Evolutionary conservation across 2,329 filamentous ascomycete genomes (phyloP), one percentile per base, ranked within the genome.

Genomic region (Coccinonectria pachysandricola): DNA sequence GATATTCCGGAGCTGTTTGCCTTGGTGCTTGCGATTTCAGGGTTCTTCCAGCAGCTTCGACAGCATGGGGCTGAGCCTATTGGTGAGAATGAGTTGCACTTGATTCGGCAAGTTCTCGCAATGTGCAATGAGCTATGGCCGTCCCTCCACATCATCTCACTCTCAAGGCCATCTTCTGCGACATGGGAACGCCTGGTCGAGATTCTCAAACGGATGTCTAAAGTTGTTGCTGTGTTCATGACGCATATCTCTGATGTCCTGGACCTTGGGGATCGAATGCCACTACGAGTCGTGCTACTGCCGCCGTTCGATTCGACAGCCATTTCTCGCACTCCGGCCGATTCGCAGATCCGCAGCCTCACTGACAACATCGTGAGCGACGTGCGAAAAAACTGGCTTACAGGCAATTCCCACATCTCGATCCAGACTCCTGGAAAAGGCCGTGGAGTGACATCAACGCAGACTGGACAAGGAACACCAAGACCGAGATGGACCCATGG

Each of bases 331-430:
- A n/a, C n/a, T n/a, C n/a, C n/a, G n/a, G 27, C 34, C 16, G 32
- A 54, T 16, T 30, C 50, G 3, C 47, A 60, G 14, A 43, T 61
- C 7, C 41, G 48, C 15, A 52, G 35, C 21, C 68, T 70, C 29
- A 46, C 50, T 6, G 50, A 53, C 10, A 55, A 56, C 24, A 62
- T 71, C 19, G 28, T 55, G 5, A 49, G 54, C 7, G 65, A 71
- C 21, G 55, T 68, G 8, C 45, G 47, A 4, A 54, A 52, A 22
- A 62, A 58, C 21, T 71, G 67, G 67, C 31, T 53, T 6, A 40
- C 49, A 1, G 44, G 45, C 3, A 43, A 39, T 4, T 39, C 43
- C 2, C 46, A 32, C 3, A 52, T 65, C 8, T 54, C 49, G 0
- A 52, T 64, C 13, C 57, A 52, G 29, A 54, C 50, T 4, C 56